Evolutionary conservation across 768 basidiomycete species (phyloP).

Genomic region (Amanita exitialis): DNA sequence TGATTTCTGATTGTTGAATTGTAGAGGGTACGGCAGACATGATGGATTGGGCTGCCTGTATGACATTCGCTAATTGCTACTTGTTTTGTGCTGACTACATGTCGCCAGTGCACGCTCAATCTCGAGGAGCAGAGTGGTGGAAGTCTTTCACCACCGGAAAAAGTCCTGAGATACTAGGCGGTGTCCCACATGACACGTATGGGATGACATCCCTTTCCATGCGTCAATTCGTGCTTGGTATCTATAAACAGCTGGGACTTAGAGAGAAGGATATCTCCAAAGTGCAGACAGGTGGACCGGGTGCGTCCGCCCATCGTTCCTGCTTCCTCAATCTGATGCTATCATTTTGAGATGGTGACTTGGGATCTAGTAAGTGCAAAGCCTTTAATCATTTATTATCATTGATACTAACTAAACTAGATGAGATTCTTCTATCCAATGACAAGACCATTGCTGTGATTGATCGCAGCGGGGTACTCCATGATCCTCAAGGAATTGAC

Average conservation of each 20-base stretch:
- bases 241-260: slow-evolving; percentile 90
- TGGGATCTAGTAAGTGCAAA: slow-evolving; percentile 76
- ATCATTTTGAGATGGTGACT: slow-evolving; percentile 65
- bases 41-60: slow-evolving; percentile 99
- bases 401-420: slow-evolving; percentile 24
- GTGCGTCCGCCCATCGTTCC: slow-evolving; percentile 20
- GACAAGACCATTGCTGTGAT: slow-evolving; percentile 97
- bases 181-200: slow-evolving; percentile 81
- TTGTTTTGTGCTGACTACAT: background rate
- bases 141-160: slow-evolving; percentile 98
- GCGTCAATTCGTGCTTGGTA: slow-evolving; percentile 87
- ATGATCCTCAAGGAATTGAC: slow-evolving; percentile 86
- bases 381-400: background rate
- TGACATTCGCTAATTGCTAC: slow-evolving; percentile 16
- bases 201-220: slow-evolving; percentile 95
- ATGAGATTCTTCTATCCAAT: slow-evolving; percentile 89
- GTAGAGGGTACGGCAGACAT: slow-evolving; percentile 92
- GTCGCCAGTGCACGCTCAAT: slow-evolving; percentile 71
- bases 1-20: background rate
- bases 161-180: slow-evolving; percentile 83
- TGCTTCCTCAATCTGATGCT: background rate
- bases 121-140: slow-evolving; percentile 95
- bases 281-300: slow-evolving; percentile 92
- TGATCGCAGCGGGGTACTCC: slow-evolving; percentile 92
- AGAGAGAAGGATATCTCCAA: slow-evolving; percentile 95